phyloP scores from a whole-genome alignment of 805 yeast genomes.

The Hanseniaspora meyeri region DNA sequence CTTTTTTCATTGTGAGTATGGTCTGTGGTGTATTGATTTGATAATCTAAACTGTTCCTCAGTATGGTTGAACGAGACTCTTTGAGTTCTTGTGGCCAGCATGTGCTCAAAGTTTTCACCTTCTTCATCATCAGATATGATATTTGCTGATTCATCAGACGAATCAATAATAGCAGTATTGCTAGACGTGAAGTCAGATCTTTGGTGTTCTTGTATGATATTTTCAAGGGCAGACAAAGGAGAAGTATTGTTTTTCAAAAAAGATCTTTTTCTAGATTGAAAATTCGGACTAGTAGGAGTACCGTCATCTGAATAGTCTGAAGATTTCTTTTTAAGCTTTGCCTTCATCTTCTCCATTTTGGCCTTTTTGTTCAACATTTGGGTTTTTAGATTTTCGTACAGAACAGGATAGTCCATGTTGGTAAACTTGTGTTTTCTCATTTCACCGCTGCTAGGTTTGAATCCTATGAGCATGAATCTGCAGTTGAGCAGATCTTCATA shows the following conservation, averaged over 20 bases:
- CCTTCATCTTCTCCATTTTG: neutral
- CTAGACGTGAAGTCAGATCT: neutral
- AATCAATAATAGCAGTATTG: neutral
- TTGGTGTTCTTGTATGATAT: neutral
- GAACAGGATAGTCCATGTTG: slow-evolving; percentile 10
- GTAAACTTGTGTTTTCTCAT: neutral
- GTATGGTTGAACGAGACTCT: slow-evolving; percentile 5
- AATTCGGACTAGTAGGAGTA: neutral
- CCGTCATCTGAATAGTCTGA: neutral
- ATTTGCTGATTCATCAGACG: neutral
- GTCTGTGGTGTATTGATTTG: neutral
- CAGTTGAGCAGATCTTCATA: slow-evolving; percentile 12
- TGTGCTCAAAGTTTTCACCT: neutral
- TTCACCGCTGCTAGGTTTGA: neutral
- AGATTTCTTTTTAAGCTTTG: neutral
- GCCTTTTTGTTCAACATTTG: slow-evolving; percentile 1
- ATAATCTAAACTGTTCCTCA: neutral
- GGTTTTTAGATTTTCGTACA: slow-evolving; percentile 2
- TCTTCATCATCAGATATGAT: neutral
- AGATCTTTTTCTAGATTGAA: neutral
- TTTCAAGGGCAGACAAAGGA: slow-evolving; percentile 1
- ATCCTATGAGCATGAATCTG: slow-evolving; percentile 1
- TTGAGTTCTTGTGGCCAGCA: slow-evolving; percentile 4
- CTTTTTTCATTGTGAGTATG: neutral
- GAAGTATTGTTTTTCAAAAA: slow-evolving; percentile 3